Percentiles rank a stretch among this genome's conserved stretches.
phyloP scores from a whole-genome alignment of 306 rosid genomes.

The Sindora glabra region DNA sequence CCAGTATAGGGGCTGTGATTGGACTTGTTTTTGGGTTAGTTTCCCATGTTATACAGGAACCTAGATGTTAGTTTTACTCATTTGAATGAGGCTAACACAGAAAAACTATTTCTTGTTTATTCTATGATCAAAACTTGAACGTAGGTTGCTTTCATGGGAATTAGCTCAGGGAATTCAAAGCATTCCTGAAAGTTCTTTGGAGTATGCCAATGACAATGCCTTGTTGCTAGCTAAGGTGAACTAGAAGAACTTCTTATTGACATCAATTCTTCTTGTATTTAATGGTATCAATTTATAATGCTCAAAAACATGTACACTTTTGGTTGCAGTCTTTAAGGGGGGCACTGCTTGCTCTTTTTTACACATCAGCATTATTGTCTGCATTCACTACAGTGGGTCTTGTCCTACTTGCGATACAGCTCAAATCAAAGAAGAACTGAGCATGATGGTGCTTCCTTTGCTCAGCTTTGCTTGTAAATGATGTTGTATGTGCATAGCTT shows the following conservation, averaged over 20 bases:
- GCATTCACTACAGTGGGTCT: constrained; percentile 57
- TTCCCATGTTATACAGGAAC: not conserved
- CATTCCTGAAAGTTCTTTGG: constrained; percentile 62
- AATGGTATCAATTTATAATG: not conserved
- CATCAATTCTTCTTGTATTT: not conserved
- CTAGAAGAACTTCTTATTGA: constrained; percentile 2
- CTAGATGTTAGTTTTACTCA: not conserved
- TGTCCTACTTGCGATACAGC: constrained; percentile 66
- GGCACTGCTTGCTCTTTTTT: constrained; percentile 64
- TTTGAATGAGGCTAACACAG: constrained; percentile 1
- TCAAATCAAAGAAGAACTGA: constrained; percentile 54
- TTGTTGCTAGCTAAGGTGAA: constrained; percentile 78
- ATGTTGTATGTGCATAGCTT: constrained; percentile 2
- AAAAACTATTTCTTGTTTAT: not conserved
- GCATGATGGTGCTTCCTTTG: not conserved
- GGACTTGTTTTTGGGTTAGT: constrained; percentile 63
- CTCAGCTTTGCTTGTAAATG: constrained; percentile 19
- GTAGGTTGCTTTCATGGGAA: constrained; percentile 78
- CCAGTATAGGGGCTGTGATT: constrained; percentile 63
- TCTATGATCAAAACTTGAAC: constrained; percentile 4
- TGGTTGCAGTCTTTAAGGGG: constrained; percentile 67
- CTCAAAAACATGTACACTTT: constrained; percentile 6
- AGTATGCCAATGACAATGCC: constrained; percentile 90
- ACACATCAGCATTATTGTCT: constrained; percentile 58
- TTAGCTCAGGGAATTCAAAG: constrained; percentile 72